phyloP scores from a whole-genome alignment of 805 yeast species.

The Starmera dryadoides region DNA sequence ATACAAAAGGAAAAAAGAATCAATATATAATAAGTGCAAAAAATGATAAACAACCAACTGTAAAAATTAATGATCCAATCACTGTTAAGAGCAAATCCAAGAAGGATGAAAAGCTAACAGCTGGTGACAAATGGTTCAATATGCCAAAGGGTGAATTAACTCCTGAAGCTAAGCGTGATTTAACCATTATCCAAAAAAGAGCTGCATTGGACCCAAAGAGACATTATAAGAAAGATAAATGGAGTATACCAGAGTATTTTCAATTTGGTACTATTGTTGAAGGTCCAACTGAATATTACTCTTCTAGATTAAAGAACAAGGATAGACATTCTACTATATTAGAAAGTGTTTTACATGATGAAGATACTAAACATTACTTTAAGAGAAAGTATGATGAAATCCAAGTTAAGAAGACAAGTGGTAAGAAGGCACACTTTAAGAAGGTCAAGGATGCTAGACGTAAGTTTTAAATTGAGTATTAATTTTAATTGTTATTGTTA shows the following conservation, averaged over 20 bases:
- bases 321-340: constrained; percentile 74
- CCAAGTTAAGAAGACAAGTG: constrained; percentile 53
- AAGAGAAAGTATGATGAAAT: constrained; percentile 79
- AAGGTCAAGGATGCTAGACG: constrained; percentile 55
- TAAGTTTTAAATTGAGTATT: constrained; percentile 26
- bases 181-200: constrained; percentile 75
- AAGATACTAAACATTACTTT: constrained; percentile 65
- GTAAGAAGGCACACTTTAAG: constrained; percentile 62
- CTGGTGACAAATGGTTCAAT: constrained; percentile 72
- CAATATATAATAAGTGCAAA: constrained; percentile 9
- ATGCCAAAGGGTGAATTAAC: constrained; percentile 74
- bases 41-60: constrained; percentile 8
- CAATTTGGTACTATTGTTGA: constrained; percentile 86
- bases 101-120: constrained; percentile 14
- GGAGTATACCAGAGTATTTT: constrained; percentile 71
- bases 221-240: constrained; percentile 82
- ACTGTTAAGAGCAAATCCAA: constrained; percentile 12
- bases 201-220: constrained; percentile 92
- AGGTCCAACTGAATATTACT: constrained; percentile 72
- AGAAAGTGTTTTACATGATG: constrained; percentile 75
- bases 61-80: constrained; percentile 44
- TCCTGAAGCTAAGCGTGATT: constrained; percentile 64
- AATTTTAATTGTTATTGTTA: too few relatives aligned
- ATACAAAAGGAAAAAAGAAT: constrained; percentile 17
- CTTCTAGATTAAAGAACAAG: constrained; percentile 56